Evolutionary conservation across 176 grass and related monocot species (phyloP).

Genomic region (barley (Hordeum vulgare)): DNA sequence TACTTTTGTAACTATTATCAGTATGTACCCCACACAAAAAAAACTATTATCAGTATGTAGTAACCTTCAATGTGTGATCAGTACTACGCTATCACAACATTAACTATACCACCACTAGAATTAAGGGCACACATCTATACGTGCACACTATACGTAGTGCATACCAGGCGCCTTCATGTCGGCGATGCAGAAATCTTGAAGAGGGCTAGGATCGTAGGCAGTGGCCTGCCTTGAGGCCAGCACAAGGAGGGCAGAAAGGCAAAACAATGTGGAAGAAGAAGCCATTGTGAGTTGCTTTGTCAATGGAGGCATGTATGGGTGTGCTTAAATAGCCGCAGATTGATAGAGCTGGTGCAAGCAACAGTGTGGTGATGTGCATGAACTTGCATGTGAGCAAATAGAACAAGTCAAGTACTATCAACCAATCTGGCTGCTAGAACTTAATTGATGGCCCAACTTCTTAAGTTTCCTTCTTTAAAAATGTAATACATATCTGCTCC

Average conservation of each 20-base stretch:
- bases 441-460: neutral
- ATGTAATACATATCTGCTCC: neutral
- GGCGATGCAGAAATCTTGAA: neutral
- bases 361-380: neutral
- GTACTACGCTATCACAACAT: neutral
- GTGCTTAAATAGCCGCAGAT: neutral
- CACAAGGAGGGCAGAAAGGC: neutral
- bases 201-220: neutral
- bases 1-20: neutral
- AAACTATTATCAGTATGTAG: neutral
- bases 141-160: neutral
- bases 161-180: neutral
- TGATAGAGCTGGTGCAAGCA: neutral
- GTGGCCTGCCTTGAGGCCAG: neutral
- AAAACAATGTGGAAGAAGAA: neutral
- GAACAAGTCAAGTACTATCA: neutral
- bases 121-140: neutral
- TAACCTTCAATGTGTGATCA: neutral
- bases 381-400: neutral
- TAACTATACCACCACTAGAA: neutral
- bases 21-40: too few species aligned
- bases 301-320: neutral
- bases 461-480: neutral
- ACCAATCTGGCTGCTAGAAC: neutral
- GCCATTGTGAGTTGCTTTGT: neutral